These are phyloP conservation scores for Spathaspora arborariae DNA, from an alignment of 805 yeast species.

Conservation along the genomic window DNA sequence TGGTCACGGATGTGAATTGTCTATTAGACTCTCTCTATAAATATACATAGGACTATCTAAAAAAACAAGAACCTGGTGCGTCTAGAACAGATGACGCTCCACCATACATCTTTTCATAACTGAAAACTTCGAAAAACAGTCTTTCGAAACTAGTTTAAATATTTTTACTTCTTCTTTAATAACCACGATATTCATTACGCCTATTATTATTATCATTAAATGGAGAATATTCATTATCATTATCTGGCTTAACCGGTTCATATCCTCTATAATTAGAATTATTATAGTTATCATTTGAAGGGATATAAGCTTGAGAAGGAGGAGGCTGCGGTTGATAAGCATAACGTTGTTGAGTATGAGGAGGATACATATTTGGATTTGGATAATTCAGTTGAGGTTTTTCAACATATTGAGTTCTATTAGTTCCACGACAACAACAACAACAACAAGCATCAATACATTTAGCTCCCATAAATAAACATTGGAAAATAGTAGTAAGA, in stretches of 20 bases:
- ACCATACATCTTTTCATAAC: too few species aligned
- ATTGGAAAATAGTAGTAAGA: conserved; percentile 49
- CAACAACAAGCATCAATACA: conserved; percentile 45
- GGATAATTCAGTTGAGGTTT: conserved; percentile 13
- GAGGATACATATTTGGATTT: conserved; percentile 36
- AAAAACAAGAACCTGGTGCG: too few species aligned
- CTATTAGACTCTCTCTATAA: too few species aligned
- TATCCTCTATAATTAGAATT: conserved; percentile 8
- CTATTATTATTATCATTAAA: background rate
- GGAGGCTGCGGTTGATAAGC: conserved; percentile 8
- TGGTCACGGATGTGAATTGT: too few species aligned
- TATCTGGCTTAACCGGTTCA: conserved; percentile 9
- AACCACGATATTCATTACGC: background rate
- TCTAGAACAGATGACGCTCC: too few species aligned
- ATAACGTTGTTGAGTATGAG: conserved; percentile 8
- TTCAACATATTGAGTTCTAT: conserved; percentile 10
- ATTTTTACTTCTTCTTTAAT: background rate
- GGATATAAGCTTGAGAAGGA: background rate
- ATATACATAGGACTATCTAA: too few species aligned
- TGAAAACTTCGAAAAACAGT: too few species aligned
- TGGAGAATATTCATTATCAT: background rate
- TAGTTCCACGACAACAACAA: conserved; percentile 40
- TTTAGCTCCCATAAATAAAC: conserved; percentile 50
- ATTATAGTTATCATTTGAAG: background rate
- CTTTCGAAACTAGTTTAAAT: too few species aligned